A percentile compares a stretch with the other conserved stretches of the same genome.
phyloP scores from a whole-genome alignment of 768 basidiomycete genomes.

The Mycena vulgaris region DNA sequence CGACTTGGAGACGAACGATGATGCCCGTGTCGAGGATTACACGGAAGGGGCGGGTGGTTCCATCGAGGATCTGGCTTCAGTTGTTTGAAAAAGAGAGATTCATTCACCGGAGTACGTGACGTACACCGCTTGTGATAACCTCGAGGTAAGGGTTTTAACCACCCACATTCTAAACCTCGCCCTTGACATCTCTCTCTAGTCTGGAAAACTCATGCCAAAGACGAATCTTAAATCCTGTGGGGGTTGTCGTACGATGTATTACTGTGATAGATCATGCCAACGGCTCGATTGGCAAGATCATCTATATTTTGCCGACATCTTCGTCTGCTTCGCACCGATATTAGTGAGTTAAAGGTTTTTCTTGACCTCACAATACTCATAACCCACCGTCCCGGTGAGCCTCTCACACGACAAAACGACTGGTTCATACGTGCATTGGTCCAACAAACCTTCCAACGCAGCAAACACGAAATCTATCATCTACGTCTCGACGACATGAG shows the following conservation, averaged over 20 bases:
- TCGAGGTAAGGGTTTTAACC: not conserved
- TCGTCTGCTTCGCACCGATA: too few relatives aligned
- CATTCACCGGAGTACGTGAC: not conserved
- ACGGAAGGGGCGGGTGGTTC: not conserved
- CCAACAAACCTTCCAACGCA: not conserved
- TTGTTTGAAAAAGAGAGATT: not conserved
- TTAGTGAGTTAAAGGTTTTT: not conserved
- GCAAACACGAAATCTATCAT: not conserved
- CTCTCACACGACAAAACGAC: not conserved
- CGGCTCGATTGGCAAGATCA: not conserved
- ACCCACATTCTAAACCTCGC: not conserved
- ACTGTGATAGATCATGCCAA: conserved; percentile 4
- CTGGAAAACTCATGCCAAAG: not conserved
- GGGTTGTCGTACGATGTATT: not conserved
- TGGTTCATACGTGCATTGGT: not conserved
- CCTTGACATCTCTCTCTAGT: not conserved
- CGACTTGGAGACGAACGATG: not conserved
- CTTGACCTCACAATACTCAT: not conserved
- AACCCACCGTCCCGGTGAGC: not conserved
- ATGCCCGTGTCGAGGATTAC: not conserved
- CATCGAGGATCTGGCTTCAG: not conserved
- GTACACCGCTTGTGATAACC: not conserved
- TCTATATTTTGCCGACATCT: not conserved
- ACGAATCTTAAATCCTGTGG: not conserved
- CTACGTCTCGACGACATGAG: too few relatives aligned